Base-by-base conservation (phyloP, 2,329 filamentous ascomycete genomes). In the Fusarium sp. region DNA sequence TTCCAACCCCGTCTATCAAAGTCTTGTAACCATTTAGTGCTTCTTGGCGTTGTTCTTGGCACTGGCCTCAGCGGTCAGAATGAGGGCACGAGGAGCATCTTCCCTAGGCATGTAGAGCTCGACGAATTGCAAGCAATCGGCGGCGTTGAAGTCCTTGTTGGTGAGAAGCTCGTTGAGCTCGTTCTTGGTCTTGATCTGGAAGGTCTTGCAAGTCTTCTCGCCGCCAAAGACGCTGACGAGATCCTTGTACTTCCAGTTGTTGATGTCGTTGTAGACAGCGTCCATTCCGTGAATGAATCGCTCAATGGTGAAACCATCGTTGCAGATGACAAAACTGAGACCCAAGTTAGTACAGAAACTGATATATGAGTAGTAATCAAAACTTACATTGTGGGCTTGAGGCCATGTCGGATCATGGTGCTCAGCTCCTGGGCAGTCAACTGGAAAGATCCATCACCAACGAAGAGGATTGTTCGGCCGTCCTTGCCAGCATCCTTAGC, bases 301-400 rank as follows among this genome's bases (percentile, higher is more conserved):
- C 82, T 97, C 94, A 78, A 97, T 96, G 12, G 94, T 96, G 82
- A 92, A 97, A 13, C 94, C 94, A 43, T 94, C 89, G 78, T 97
- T 97, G 85, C 92, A 94, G 72, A 97, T 91, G 67, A 96, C 85
- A 78, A 97, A 95, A 67, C 88, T 89, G 58, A 6, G 38, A 34
- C 15, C n/a, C 53, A 9, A 44, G 60, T 79, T 66, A 79, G 72
- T 49, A 51, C n/a, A 29, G 20, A 29, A 24, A 16, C 8, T 34
- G 18, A 38, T 5, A 27, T 18, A 10, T 29, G 24, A 12, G 13
- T 6, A 16, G n/a, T 16, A 9, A 38, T 41, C n/a, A 11, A 24
- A 29, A 82, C 88, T 83, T 81, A 91, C 86, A 97, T 90, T 75
- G 94, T 95, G 22, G 92, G 88, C 67, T 91, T 90, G 61, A 97